Percentiles rank a stretch among this genome's conserved stretches.
Evolutionary conservation across 2,329 filamentous ascomycete species (phyloP).

Genomic region (Fusarium floridanum): DNA sequence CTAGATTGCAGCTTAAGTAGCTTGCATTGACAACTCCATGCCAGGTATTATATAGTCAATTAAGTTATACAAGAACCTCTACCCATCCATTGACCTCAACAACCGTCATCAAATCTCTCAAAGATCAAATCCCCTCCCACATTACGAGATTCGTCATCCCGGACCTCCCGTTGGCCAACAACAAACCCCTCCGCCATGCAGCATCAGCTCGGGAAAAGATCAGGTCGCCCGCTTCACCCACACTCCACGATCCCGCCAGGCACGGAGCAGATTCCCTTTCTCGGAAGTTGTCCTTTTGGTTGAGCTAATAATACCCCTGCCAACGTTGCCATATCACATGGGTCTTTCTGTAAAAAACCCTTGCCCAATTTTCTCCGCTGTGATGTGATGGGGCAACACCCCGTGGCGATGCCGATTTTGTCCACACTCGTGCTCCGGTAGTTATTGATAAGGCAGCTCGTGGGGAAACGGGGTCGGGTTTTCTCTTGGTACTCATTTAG

Average conservation of each 20-base stretch:
- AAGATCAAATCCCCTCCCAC: neutral
- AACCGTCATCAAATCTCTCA: neutral
- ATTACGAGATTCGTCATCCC: constrained; percentile 5
- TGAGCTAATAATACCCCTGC: constrained; percentile 27
- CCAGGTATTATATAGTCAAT: neutral
- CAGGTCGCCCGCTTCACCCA: constrained; percentile 8
- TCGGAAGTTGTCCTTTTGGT: constrained; percentile 25
- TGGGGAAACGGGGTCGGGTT: neutral
- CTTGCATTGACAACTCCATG: neutral
- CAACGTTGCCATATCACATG: constrained; percentile 31
- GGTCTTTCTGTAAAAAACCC: neutral
- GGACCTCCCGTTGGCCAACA: constrained; percentile 1
- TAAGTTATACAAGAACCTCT: neutral
- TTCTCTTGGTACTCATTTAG: constrained; percentile 21
- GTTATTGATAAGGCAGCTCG: constrained; percentile 36
- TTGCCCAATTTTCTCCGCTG: constrained; percentile 7
- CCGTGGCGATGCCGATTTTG: constrained; percentile 14
- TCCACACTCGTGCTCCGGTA: neutral
- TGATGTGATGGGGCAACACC: constrained; percentile 8
- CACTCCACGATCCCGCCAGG: constrained; percentile 28
- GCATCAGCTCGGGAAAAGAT: neutral
- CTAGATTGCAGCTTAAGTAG: neutral
- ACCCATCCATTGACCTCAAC: neutral
- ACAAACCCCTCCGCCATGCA: neutral
- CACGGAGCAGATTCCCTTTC: constrained; percentile 36